Base-by-base conservation (phyloP, 2,329 filamentous ascomycete genomes). In the Trichoderma breve region DNA sequence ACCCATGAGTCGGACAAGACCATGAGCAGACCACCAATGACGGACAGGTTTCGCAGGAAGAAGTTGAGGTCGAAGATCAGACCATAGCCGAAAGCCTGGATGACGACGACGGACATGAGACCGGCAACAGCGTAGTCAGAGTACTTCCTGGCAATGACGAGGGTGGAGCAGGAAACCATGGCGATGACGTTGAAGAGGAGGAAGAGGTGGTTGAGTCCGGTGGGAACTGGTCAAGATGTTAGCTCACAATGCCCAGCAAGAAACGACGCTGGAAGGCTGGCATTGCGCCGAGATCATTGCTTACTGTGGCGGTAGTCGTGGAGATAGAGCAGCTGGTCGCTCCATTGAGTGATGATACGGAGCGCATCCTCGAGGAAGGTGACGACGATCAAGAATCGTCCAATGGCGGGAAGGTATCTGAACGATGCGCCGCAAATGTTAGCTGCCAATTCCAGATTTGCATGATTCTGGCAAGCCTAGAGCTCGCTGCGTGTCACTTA, bases 41-140 rank as follows among this genome's bases (percentile, higher is more conserved):
- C 96, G 75, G 94, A 97, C 74, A 99, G 87, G 82, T 99, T 99
- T 84, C 96, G 95, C 75, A 99, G 92, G 91, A 99, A 99, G 88
- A 99, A 99, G 90, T 98, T 99, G 80, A 98, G 89, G 83, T 99
- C 96, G 82, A 99, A 98, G 83, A 99, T 97, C 74, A 99, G 89
- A 73, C 96, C 96, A 82, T 99, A 99, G 77, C 96, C 96, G 71
- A 99, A 89, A 24, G 95, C 96, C 84, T 99, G 96, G 39, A 94
- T 92, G 74, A 99, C 83, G 67, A 99, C 95, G 68, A 99, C 96
- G 68, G 86, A 92, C 81, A 98, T 92, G 74, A 99, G 92, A 74
- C 95, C 96, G 73, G 86, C 90, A 73, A 98, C 96, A 73, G 95
- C 96, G 83, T 94, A 95, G 83, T 97, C 95, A 76, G 94, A 96